Percentiles rank a stretch among this genome's conserved stretches.
Evolutionary conservation across 768 basidiomycete genomes (phyloP).

Genomic region (Boletus edulis): DNA sequence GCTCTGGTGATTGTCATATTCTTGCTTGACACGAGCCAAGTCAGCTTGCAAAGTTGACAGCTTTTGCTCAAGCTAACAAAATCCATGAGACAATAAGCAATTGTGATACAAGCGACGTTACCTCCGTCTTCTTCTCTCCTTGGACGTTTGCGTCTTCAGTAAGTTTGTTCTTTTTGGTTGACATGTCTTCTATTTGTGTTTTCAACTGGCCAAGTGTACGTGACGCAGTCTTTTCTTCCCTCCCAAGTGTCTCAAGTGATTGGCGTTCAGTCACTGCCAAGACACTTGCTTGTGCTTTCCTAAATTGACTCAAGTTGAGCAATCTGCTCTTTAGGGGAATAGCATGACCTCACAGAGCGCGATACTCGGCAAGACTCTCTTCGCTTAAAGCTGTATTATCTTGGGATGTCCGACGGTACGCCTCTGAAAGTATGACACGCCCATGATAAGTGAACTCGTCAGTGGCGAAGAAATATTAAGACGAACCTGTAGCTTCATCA

Average conservation of each 20-base stretch:
- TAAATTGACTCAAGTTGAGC: slow-evolving; percentile 30
- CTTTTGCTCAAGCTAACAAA: slow-evolving; percentile 53
- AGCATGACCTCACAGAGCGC: slow-evolving; percentile 17
- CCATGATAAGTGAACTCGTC: background rate
- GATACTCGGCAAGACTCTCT: slow-evolving; percentile 84
- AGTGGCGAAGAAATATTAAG: background rate
- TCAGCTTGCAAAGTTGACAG: slow-evolving; percentile 56
- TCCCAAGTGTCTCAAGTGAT: slow-evolving; percentile 69
- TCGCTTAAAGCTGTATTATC: slow-evolving; percentile 77
- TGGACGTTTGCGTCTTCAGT: slow-evolving; percentile 50
- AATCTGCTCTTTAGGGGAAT: background rate
- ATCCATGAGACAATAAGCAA: background rate
- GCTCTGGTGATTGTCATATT: slow-evolving; percentile 81
- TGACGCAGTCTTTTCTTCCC: slow-evolving; percentile 76
- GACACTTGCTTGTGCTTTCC: slow-evolving; percentile 76
- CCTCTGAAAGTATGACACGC: slow-evolving; percentile 47
- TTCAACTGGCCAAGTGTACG: slow-evolving; percentile 64
- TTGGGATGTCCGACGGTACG: slow-evolving; percentile 67
- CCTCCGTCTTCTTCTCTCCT: slow-evolving; percentile 56
- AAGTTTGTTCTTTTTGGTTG: slow-evolving; percentile 55
- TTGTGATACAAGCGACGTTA: slow-evolving; percentile 18
- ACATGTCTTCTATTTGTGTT: slow-evolving; percentile 66
- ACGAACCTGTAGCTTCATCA: slow-evolving; percentile 73
- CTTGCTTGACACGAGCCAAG: slow-evolving; percentile 63
- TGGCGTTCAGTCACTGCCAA: slow-evolving; percentile 88